Conservation (phyloP, 805 yeast species). For the Pichia nakasei region DNA sequence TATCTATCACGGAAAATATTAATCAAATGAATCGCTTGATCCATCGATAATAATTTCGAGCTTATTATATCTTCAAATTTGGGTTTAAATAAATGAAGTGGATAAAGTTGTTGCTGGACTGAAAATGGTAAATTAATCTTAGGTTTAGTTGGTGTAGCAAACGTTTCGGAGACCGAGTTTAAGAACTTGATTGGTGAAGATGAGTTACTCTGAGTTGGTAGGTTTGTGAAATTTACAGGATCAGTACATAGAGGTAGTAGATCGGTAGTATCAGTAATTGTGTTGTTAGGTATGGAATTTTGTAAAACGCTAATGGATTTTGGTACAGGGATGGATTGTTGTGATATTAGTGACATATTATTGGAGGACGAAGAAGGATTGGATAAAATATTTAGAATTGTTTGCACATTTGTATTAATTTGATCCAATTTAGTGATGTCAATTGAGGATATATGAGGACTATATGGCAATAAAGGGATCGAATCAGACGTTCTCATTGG, state of each 20-base stretch:
- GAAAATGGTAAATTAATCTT: background rate
- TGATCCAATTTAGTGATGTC: background rate
- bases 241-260: background rate
- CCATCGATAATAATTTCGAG: slow-evolving; percentile 37
- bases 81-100: slow-evolving; percentile 4
- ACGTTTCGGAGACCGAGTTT: background rate
- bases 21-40: slow-evolving; percentile 42
- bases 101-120: slow-evolving; percentile 6
- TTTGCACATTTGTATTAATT: slow-evolving; percentile 1
- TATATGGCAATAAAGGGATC: background rate
- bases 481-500: background rate
- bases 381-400: background rate
- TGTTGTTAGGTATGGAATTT: background rate
- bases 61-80: slow-evolving; percentile 37
- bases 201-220: slow-evolving; percentile 2
- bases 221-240: slow-evolving; percentile 4
- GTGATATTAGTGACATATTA: no score
- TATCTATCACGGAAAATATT: slow-evolving; percentile 55
- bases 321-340: no score
- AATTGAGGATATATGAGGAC: background rate
- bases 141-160: no score
- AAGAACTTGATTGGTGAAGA: slow-evolving; percentile 5
- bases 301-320: no score
- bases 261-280: background rate
- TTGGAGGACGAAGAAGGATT: no score